phyloP scores from a whole-genome alignment of 2,329 filamentous ascomycete genomes.

The Sclerotinia trifoliorum region DNA sequence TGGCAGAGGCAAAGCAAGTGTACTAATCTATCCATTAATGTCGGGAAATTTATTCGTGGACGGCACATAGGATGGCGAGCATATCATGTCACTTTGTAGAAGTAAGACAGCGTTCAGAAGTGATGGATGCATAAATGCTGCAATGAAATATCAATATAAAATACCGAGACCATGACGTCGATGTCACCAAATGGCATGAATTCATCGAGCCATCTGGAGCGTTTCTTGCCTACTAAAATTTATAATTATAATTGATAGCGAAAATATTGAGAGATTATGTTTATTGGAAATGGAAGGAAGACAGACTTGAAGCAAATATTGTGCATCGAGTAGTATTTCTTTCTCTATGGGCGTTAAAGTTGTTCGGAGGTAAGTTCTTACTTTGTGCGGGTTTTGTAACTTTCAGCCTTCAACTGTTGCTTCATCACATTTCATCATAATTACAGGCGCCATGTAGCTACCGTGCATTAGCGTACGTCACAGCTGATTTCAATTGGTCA shows the following conservation, averaged over 20 bases:
- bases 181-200: not conserved
- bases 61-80: too few relatives aligned
- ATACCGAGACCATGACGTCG: not conserved
- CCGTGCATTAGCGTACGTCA: not conserved
- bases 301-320: not conserved
- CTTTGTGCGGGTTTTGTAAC: too few relatives aligned
- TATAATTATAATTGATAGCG: not conserved
- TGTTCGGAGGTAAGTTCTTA: too few relatives aligned
- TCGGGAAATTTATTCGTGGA: too few relatives aligned
- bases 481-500: conserved; percentile 2
- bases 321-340: too few relatives aligned
- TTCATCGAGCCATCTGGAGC: too few relatives aligned
- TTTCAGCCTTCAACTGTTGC: not conserved
- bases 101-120: not conserved
- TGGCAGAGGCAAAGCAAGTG: not conserved
- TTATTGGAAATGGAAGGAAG: not conserved
- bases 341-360: too few relatives aligned
- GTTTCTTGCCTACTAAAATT: not conserved
- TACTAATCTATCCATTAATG: too few relatives aligned
- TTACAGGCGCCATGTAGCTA: not conserved
- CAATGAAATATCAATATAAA: not conserved
- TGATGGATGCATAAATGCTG: not conserved
- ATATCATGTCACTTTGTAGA: not conserved
- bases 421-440: not conserved
- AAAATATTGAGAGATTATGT: not conserved